Percentiles rank a stretch among this genome's conserved stretches.
phyloP scores from a whole-genome alignment of 208 protist genomes.

The Vickermania spadyakhi region DNA sequence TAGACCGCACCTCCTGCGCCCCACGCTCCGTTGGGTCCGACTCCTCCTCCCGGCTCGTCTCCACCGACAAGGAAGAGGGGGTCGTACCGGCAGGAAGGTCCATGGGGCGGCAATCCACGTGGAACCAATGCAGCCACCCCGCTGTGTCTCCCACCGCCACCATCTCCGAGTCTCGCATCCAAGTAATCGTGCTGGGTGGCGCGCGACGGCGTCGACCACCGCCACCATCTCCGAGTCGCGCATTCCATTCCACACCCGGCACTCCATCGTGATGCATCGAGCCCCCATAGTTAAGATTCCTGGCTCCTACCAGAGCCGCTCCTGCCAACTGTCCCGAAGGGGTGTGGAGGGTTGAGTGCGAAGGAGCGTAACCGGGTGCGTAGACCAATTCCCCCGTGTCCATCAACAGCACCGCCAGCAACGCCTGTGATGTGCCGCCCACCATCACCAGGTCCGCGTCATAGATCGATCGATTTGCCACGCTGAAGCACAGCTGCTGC shows the following conservation, averaged over 20 bases:
- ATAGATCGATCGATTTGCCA: conserved; percentile 19
- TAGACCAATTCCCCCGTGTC: conserved; percentile 7
- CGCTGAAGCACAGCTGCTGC: conserved; percentile 14
- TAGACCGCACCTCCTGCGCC: not conserved
- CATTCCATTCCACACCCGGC: not conserved
- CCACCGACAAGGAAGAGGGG: not conserved
- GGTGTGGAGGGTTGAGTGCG: not conserved
- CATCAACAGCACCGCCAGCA: conserved; percentile 15
- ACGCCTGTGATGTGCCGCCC: conserved; percentile 5
- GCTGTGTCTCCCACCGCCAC: conserved; percentile 67
- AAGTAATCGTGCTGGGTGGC: conserved; percentile 67
- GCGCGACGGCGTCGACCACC: not conserved
- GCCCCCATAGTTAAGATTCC: too few relatives aligned
- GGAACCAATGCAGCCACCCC: conserved; percentile 69
- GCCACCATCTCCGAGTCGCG: not conserved
- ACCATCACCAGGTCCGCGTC: conserved; percentile 17
- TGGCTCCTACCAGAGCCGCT: too few relatives aligned
- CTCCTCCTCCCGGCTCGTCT: too few relatives aligned
- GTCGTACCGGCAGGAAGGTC: not conserved
- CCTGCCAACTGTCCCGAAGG: not conserved
- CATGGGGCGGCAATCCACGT: conserved; percentile 20
- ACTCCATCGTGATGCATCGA: not conserved
- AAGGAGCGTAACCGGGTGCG: not conserved
- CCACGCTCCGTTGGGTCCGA: too few relatives aligned
- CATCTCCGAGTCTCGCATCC: conserved; percentile 72